Conservation (phyloP, 495 filamentous ascomycete species). For the Penicillium lividum region DNA sequence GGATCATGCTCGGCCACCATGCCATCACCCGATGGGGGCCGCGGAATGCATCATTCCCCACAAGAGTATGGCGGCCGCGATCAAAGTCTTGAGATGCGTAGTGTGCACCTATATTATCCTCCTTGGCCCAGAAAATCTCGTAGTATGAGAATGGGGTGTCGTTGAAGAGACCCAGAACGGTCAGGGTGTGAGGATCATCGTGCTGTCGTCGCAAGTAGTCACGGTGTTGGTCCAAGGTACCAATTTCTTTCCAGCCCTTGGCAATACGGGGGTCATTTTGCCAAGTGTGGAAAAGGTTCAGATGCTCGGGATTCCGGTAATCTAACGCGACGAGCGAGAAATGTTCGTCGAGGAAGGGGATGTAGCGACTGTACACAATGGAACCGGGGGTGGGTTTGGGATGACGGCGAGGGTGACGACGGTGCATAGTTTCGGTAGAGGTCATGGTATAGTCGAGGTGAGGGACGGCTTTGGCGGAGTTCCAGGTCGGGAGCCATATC, state of each 20-base stretch:
- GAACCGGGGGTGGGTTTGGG: conserved; percentile 59
- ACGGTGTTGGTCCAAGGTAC: conserved; percentile 61
- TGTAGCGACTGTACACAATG: conserved; percentile 63
- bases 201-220: conserved; percentile 57
- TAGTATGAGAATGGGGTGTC: conserved; percentile 62
- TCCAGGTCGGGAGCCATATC: conserved; percentile 43
- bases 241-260: conserved; percentile 65
- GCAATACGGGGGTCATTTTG: conserved; percentile 69
- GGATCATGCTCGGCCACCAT: conserved; percentile 68
- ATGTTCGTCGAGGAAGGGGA: conserved; percentile 61
- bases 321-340: conserved; percentile 64
- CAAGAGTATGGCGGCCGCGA: conserved; percentile 64
- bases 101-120: conserved; percentile 62
- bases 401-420: conserved; percentile 55
- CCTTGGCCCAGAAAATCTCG: conserved; percentile 67
- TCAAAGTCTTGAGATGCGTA: conserved; percentile 59
- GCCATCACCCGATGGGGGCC: conserved; percentile 63
- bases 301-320: conserved; percentile 49
- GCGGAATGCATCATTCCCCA: conserved; percentile 62
- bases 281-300: conserved; percentile 63
- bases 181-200: conserved; percentile 58
- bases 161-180: conserved; percentile 59
- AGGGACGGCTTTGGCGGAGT: conserved; percentile 18
- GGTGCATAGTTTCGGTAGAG: conserved; percentile 29
- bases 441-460: conserved; percentile 36